Percentiles rank a stretch among this genome's conserved stretches.
phyloP scores from a whole-genome alignment of 169 alveolate genomes.

The Perkinsus chesapeaki region DNA sequence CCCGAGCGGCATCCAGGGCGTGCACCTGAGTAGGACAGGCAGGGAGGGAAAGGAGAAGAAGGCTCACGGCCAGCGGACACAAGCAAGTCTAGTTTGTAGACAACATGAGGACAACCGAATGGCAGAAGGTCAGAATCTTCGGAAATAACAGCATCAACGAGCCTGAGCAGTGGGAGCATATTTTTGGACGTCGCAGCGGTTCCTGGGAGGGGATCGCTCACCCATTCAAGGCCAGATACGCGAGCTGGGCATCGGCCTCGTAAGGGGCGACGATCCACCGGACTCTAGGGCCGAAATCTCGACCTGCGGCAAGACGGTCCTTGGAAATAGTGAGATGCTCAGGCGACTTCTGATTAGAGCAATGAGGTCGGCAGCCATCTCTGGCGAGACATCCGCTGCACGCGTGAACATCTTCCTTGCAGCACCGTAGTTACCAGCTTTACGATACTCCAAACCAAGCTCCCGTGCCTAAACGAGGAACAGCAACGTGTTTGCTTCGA shows the following conservation, averaged over 20 bases:
- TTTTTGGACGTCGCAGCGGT: too few relatives aligned
- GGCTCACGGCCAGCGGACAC: slow-evolving; percentile 38
- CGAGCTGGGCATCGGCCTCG: slow-evolving; percentile 97
- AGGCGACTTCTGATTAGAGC: slow-evolving; percentile 42
- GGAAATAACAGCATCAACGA: slow-evolving; percentile 62
- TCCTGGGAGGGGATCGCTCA: too few relatives aligned
- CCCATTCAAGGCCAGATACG: slow-evolving; percentile 48
- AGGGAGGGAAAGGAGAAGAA: not conserved
- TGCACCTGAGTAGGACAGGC: not conserved
- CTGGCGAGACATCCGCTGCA: not conserved
- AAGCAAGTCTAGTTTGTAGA: slow-evolving; percentile 57
- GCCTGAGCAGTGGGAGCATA: too few relatives aligned
- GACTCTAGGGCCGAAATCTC: slow-evolving; percentile 35
- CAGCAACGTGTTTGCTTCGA: slow-evolving; percentile 31
- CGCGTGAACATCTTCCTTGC: not conserved
- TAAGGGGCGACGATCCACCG: slow-evolving; percentile 91
- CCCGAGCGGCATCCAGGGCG: not conserved
- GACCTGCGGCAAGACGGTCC: not conserved
- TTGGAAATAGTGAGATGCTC: slow-evolving; percentile 19
- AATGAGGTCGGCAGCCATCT: slow-evolving; percentile 52
- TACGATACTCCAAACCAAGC: slow-evolving; percentile 52
- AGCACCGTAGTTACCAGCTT: slow-evolving; percentile 30
- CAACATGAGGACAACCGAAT: slow-evolving; percentile 81
- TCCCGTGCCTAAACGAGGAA: slow-evolving; percentile 37
- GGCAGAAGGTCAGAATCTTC: slow-evolving; percentile 91